Conservation (phyloP, 306 rosid species). For the Rosa lucieae region DNA sequence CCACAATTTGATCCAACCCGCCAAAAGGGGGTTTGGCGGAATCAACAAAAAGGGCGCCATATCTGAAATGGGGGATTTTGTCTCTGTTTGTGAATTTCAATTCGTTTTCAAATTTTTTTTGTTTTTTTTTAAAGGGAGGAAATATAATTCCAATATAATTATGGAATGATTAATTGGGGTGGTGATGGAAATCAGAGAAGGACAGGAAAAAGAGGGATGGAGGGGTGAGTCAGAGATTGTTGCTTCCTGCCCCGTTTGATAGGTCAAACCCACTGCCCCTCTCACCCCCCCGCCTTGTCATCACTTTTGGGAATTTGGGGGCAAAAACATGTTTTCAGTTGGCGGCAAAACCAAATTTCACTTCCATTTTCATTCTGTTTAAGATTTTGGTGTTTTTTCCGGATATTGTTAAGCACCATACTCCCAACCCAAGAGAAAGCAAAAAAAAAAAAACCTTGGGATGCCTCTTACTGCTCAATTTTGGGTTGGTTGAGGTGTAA, state of each 20-base stretch:
- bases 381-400: neutral
- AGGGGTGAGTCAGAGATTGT: neutral
- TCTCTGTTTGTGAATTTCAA: neutral
- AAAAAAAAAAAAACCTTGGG: too few species aligned
- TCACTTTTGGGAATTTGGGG: slow-evolving; percentile 3
- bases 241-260: slow-evolving; percentile 27
- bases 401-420: neutral
- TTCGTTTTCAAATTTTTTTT: neutral
- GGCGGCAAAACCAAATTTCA: slow-evolving; percentile 35
- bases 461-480: too few species aligned
- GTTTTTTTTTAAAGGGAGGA: neutral
- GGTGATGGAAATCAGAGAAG: neutral
- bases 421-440: too few species aligned
- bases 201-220: neutral
- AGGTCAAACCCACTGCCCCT: slow-evolving; percentile 23
- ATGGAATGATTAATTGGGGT: neutral
- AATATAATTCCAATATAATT: neutral
- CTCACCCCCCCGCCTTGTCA: neutral
- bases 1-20: slow-evolving; percentile 30
- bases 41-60: slow-evolving; percentile 49
- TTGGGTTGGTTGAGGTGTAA: too few species aligned
- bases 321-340: slow-evolving; percentile 13
- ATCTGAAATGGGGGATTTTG: neutral
- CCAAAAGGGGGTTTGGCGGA: slow-evolving; percentile 48
- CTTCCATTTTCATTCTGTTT: neutral